These are phyloP conservation scores for Aureobasidium musti DNA, from an alignment of 2,329 filamentous ascomycete genomes.

Conservation along the genomic window DNA sequence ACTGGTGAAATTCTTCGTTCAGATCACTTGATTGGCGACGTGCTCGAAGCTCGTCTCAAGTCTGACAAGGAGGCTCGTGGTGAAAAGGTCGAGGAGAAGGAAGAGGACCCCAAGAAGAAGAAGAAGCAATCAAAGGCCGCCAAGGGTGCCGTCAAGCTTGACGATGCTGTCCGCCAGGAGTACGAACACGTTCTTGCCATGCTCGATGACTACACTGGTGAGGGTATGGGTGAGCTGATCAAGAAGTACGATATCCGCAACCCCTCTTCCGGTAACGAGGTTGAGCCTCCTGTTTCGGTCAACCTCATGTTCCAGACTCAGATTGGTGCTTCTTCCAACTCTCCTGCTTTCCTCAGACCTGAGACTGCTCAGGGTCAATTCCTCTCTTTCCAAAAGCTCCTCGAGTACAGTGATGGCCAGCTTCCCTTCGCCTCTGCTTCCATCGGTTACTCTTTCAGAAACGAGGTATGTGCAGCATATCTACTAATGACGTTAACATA, in stretches of 20 bases:
- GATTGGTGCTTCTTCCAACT: slow-evolving; percentile 88
- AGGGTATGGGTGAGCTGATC: slow-evolving; percentile 84
- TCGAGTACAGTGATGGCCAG: slow-evolving; percentile 91
- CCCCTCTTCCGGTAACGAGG: slow-evolving; percentile 73
- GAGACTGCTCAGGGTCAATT: slow-evolving; percentile 99
- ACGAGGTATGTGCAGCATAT: slow-evolving; percentile 57
- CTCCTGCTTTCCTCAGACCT: slow-evolving; percentile 81
- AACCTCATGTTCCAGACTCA: slow-evolving; percentile 99
- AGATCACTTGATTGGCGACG: slow-evolving; percentile 94
- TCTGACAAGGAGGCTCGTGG: slow-evolving; percentile 92
- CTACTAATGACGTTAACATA: background rate
- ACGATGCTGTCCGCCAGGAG: slow-evolving; percentile 81
- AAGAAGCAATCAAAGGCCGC: slow-evolving; percentile 72
- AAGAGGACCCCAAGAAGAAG: slow-evolving; percentile 82
- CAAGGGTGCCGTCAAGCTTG: slow-evolving; percentile 71
- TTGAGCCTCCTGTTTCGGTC: slow-evolving; percentile 82
- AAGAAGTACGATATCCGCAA: slow-evolving; percentile 89
- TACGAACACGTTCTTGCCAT: slow-evolving; percentile 89
- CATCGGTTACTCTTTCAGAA: slow-evolving; percentile 97
- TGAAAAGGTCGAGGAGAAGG: slow-evolving; percentile 71
- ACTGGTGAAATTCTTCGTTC: slow-evolving; percentile 95
- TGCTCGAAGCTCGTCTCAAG: slow-evolving; percentile 82
- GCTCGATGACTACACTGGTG: slow-evolving; percentile 92
- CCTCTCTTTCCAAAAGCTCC: slow-evolving; percentile 91
- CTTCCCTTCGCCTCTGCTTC: slow-evolving; percentile 98